Conservation (phyloP, 768 basidiomycete genomes). For the Russula foetens region DNA sequence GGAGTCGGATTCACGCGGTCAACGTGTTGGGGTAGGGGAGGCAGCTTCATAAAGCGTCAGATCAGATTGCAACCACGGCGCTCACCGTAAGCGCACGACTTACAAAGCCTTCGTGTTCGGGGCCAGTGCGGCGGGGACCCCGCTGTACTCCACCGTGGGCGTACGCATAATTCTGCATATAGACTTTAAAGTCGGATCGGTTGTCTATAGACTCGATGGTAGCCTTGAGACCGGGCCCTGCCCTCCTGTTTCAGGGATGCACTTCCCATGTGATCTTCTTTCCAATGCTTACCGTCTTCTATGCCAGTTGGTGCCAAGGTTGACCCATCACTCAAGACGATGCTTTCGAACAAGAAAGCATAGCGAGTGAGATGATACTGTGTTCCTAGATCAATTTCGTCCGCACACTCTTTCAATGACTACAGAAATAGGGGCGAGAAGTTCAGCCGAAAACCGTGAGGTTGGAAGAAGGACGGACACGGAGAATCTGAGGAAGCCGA, state of each 20-base stretch:
- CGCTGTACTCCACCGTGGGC: constrained; percentile 60
- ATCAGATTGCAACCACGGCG: neutral
- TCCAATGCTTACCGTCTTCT: constrained; percentile 49
- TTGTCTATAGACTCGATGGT: constrained; percentile 91
- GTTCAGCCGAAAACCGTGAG: neutral
- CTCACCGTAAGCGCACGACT: constrained; percentile 30
- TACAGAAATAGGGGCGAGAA: constrained; percentile 24
- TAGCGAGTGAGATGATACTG: constrained; percentile 96
- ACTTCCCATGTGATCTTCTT: neutral
- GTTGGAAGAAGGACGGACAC: constrained; percentile 51
- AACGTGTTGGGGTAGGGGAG: constrained; percentile 10
- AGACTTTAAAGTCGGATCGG: constrained; percentile 88
- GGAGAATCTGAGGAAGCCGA: constrained; percentile 86
- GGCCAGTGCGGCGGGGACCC: constrained; percentile 85
- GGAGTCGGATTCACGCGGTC: constrained; percentile 56
- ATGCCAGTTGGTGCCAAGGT: constrained; percentile 58
- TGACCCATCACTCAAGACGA: constrained; percentile 80
- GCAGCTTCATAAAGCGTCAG: constrained; percentile 6
- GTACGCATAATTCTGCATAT: constrained; percentile 96
- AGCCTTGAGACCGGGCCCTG: constrained; percentile 70
- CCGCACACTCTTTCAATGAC: constrained; percentile 90
- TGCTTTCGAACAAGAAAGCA: constrained; percentile 89
- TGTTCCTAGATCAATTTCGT: constrained; percentile 95
- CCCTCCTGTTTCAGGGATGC: neutral
- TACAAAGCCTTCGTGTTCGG: constrained; percentile 89